Conservation (phyloP, 176 grass and related monocot species). For the Themeda triandra region DNA sequence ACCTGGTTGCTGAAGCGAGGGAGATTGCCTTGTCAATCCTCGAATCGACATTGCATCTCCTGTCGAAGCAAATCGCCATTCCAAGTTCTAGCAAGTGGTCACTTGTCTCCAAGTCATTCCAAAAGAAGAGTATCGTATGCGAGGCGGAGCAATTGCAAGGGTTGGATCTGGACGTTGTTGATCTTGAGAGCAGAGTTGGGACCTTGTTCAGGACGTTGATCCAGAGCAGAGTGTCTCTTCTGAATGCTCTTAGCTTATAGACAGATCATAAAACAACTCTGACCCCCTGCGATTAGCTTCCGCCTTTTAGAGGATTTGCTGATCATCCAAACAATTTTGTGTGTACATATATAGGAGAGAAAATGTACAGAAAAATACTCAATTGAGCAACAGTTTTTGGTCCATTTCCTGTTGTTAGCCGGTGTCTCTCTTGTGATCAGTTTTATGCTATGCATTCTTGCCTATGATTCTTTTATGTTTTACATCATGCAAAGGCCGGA, state of each 20-base stretch:
- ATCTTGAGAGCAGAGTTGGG: slow-evolving; percentile 12
- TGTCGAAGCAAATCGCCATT: neutral
- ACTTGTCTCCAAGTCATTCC: neutral
- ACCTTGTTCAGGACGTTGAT: slow-evolving; percentile 31
- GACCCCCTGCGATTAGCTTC: neutral
- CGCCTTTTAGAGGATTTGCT: neutral
- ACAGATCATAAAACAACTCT: too few relatives aligned
- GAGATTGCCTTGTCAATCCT: neutral
- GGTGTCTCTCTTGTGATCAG: neutral
- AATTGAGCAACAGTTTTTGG: neutral
- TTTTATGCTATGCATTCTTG: neutral
- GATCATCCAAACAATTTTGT: neutral
- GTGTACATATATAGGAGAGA: slow-evolving; percentile 3
- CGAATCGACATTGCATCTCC: neutral
- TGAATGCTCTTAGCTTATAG: slow-evolving; percentile 5
- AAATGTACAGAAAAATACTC: slow-evolving; percentile 21
- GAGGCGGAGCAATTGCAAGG: neutral
- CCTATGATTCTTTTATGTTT: neutral
- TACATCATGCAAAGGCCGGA: too few relatives aligned
- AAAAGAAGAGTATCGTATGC: neutral
- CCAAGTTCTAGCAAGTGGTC: slow-evolving; percentile 13
- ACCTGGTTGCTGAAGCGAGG: neutral
- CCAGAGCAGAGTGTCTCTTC: slow-evolving; percentile 27
- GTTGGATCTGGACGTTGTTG: slow-evolving; percentile 22
- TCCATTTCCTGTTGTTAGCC: neutral